Evolutionary conservation across 768 basidiomycete genomes (phyloP).

Genomic region (Leccinum ochraceum): DNA sequence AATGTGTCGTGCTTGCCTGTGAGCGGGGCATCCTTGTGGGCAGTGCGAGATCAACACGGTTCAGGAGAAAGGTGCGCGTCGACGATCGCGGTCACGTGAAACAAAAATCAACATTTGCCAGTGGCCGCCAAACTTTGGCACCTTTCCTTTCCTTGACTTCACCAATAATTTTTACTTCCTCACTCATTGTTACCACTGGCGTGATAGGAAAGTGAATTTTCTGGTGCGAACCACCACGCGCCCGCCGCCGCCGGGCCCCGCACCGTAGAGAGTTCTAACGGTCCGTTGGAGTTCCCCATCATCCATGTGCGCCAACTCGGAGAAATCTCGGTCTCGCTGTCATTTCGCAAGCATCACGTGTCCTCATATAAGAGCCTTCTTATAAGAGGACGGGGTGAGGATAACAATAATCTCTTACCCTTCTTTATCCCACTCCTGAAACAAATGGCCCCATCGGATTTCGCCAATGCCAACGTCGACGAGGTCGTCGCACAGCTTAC

Average conservation of each 20-base stretch:
- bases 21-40: slow-evolving; percentile 15
- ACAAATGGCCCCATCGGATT: slow-evolving; percentile 66
- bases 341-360: slow-evolving; percentile 22
- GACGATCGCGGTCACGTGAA: slow-evolving; percentile 26
- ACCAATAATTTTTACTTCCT: background rate
- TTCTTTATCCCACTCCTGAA: slow-evolving; percentile 8
- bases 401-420: background rate
- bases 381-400: background rate
- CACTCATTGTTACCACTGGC: too few species aligned
- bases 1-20: slow-evolving; percentile 14
- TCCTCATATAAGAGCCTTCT: background rate
- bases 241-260: background rate
- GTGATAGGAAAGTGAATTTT: background rate
- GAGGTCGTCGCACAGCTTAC: slow-evolving; percentile 66
- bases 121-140: too few species aligned
- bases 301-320: slow-evolving; percentile 5
- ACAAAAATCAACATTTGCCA: slow-evolving; percentile 22
- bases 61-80: background rate
- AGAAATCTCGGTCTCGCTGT: slow-evolving; percentile 11
- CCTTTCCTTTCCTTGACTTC: background rate
- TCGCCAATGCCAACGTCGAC: slow-evolving; percentile 61
- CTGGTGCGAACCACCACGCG: background rate
- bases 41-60: too few species aligned
- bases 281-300: background rate
- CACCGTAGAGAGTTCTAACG: background rate